Evolutionary conservation across 441 rosid genomes (phyloP).

Genomic region (Populus trichocarpa): DNA sequence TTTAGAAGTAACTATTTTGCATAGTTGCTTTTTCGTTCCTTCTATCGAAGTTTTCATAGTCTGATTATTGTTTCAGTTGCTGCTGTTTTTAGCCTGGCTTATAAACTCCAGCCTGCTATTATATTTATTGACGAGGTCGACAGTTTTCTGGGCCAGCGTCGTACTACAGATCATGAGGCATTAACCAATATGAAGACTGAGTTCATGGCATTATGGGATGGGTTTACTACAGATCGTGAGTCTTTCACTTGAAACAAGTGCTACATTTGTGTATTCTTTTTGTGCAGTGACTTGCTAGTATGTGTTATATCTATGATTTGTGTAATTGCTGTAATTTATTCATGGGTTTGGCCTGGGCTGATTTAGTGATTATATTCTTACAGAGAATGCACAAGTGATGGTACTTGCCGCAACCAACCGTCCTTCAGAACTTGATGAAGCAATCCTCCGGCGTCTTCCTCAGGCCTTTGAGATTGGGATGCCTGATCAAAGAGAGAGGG

Average conservation of each 20-base stretch:
- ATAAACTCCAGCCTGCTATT: constrained; percentile 95
- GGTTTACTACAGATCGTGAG: constrained; percentile 97
- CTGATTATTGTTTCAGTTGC: constrained; percentile 50
- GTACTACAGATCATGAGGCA: constrained; percentile 86
- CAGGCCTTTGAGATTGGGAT: constrained; percentile 96
- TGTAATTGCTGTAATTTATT: background rate
- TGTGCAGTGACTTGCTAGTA: background rate
- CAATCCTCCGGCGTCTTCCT: constrained; percentile 88
- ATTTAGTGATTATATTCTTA: constrained; percentile 1
- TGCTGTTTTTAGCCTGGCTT: constrained; percentile 95
- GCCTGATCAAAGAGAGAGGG: constrained; percentile 70
- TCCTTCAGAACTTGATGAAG: constrained; percentile 97
- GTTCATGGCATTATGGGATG: constrained; percentile 99
- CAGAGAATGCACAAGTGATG: constrained; percentile 92
- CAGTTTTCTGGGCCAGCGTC: constrained; percentile 96
- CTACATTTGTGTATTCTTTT: background rate
- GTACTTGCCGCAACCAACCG: constrained; percentile 99
- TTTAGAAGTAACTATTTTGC: constrained; percentile 1
- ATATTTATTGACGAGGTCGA: constrained; percentile 95
- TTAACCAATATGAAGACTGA: constrained; percentile 94
- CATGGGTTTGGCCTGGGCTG: background rate
- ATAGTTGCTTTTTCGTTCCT: background rate
- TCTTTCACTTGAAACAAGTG: constrained; percentile 14
- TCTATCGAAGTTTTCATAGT: background rate
- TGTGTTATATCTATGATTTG: background rate